A percentile compares a stretch with the other conserved stretches of the same genome.
Conservation (phyloP, 2,329 filamentous ascomycete genomes). For the Pyrenophora seminiperda region DNA sequence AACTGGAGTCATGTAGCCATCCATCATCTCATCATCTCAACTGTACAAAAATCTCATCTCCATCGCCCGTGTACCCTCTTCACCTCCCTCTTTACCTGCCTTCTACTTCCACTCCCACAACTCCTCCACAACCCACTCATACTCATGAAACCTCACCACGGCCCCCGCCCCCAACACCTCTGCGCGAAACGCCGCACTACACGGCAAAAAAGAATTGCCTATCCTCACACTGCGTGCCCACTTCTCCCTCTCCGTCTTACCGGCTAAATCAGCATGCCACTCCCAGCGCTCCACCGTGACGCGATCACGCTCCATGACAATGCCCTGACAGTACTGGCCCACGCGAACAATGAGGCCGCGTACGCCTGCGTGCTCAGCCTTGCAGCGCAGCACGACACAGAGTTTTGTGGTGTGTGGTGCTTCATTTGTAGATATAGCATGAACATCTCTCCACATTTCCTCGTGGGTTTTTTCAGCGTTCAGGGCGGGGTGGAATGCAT, state of each 20-base stretch:
- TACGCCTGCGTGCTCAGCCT: conserved; percentile 40
- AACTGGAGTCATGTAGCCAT: background rate
- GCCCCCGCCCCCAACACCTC: conserved; percentile 38
- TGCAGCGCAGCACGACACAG: conserved; percentile 51
- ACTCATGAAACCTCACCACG: conserved; percentile 39
- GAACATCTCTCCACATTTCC: conserved; percentile 66
- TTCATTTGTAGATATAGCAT: conserved; percentile 31
- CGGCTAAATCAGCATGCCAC: conserved; percentile 24
- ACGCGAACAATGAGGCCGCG: conserved; percentile 61
- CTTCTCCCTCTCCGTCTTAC: conserved; percentile 15
- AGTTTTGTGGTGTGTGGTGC: conserved; percentile 19
- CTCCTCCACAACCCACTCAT: conserved; percentile 50
- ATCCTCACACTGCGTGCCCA: conserved; percentile 50
- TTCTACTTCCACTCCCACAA: conserved; percentile 30
- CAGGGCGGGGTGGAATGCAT: conserved; percentile 64
- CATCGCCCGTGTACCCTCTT: background rate
- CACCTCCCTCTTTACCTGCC: no score
- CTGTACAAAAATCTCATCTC: background rate
- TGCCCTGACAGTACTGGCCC: conserved; percentile 62
- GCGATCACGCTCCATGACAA: conserved; percentile 54
- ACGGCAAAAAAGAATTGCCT: conserved; percentile 50
- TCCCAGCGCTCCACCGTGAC: conserved; percentile 63
- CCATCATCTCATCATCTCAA: background rate
- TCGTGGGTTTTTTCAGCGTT: conserved; percentile 63
- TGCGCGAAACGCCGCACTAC: conserved; percentile 42